These are phyloP conservation scores for Coniochaeta sp. DNA, from an alignment of 2,329 filamentous ascomycete species.

Conservation along the genomic window DNA sequence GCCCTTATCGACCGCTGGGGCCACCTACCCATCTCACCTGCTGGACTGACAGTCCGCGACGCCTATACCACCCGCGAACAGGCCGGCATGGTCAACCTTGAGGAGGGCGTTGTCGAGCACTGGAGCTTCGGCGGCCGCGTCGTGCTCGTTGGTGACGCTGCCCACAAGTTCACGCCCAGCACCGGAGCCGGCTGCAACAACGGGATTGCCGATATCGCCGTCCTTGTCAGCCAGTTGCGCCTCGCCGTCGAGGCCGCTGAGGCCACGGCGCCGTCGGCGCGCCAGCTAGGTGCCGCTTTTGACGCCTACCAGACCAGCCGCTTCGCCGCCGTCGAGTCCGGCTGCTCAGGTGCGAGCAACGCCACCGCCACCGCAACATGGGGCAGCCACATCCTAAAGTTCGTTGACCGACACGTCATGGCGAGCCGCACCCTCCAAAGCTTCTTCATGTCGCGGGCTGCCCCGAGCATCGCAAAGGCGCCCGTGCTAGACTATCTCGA, in stretches of 20 bases:
- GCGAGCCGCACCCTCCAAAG: too few relatives aligned
- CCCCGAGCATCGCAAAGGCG: too few relatives aligned
- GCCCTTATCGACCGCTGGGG: slow-evolving; percentile 18
- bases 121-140: slow-evolving; percentile 25
- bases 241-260: background rate
- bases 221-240: slow-evolving; percentile 19
- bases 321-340: too few relatives aligned
- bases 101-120: slow-evolving; percentile 26
- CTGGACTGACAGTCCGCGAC: slow-evolving; percentile 20
- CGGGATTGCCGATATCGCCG: slow-evolving; percentile 23
- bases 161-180: slow-evolving; percentile 29
- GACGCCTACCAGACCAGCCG: too few relatives aligned
- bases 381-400: too few relatives aligned
- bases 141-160: slow-evolving; percentile 27
- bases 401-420: too few relatives aligned
- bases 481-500: too few relatives aligned
- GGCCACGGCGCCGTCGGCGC: too few relatives aligned
- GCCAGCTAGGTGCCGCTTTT: too few relatives aligned
- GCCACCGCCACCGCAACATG: too few relatives aligned
- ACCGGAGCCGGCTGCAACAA: slow-evolving; percentile 26
- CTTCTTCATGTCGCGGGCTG: too few relatives aligned
- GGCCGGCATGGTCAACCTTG: slow-evolving; percentile 23
- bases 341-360: too few relatives aligned
- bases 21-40: slow-evolving; percentile 15
- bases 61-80: slow-evolving; percentile 16